These are phyloP conservation scores for Debaryomycetaceae sp. DNA, from an alignment of 1,139 yeast genomes.

Conservation along the genomic window DNA sequence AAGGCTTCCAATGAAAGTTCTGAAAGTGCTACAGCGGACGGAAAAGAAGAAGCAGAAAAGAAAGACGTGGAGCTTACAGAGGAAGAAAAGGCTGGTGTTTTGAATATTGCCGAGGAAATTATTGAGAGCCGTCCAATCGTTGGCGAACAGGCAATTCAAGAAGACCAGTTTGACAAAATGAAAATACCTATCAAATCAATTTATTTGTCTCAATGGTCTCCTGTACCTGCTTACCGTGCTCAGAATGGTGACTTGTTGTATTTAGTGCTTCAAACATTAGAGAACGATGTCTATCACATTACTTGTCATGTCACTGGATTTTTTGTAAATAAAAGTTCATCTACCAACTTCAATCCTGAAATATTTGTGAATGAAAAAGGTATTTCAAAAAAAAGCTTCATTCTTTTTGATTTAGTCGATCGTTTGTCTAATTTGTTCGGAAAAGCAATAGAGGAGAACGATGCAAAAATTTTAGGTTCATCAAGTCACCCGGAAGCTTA, in stretches of 20 bases:
- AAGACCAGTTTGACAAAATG: conserved; percentile 13
- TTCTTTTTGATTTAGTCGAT: conserved; percentile 53
- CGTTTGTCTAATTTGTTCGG: conserved; percentile 53
- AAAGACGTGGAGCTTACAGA: conserved; percentile 15
- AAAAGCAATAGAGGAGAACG: conserved; percentile 37
- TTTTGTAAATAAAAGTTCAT: conserved; percentile 66
- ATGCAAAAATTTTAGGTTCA: conserved; percentile 38
- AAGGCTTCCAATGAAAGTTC: conserved; percentile 8
- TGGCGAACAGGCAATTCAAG: background rate
- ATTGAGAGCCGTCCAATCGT: background rate
- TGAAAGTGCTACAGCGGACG: conserved; percentile 6
- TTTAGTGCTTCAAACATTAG: conserved; percentile 71
- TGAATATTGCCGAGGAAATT: background rate
- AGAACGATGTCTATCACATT: conserved; percentile 73
- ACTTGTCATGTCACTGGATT: conserved; percentile 81
- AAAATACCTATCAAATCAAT: conserved; percentile 51
- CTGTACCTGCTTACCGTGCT: conserved; percentile 66
- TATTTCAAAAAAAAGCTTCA: conserved; percentile 34
- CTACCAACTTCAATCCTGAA: conserved; percentile 66
- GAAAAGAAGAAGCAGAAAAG: conserved; percentile 6
- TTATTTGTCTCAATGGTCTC: conserved; percentile 80
- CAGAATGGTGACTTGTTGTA: conserved; percentile 78
- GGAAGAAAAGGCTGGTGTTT: conserved; percentile 16
- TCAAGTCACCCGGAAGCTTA: conserved; percentile 56
- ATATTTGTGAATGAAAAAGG: conserved; percentile 42